phyloP scores from a whole-genome alignment of 2,329 filamentous ascomycete genomes.

The Didymella glomerata region DNA sequence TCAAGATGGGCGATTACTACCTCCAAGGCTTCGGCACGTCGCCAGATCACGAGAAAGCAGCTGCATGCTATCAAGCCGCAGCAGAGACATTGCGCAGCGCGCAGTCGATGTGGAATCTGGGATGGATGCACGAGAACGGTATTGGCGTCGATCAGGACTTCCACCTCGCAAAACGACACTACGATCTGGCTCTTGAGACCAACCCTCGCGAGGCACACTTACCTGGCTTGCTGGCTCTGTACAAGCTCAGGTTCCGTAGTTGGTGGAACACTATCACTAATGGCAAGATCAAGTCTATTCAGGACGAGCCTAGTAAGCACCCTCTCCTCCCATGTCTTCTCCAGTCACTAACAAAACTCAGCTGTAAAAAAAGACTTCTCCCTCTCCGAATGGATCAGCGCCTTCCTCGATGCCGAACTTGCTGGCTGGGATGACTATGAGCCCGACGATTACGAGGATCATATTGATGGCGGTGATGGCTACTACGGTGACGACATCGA shows the following conservation, averaged over 20 bases:
- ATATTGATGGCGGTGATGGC: slow-evolving; percentile 55
- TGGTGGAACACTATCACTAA: slow-evolving; percentile 95
- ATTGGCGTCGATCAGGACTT: slow-evolving; percentile 93
- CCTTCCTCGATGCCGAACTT: slow-evolving; percentile 74
- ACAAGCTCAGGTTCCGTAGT: slow-evolving; percentile 84
- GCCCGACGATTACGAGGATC: slow-evolving; percentile 56
- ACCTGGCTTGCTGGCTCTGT: slow-evolving; percentile 85
- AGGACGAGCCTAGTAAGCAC: slow-evolving; percentile 81
- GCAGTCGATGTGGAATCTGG: slow-evolving; percentile 95
- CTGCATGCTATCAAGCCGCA: slow-evolving; percentile 89
- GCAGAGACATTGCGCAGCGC: slow-evolving; percentile 91
- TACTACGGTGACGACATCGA: slow-evolving; percentile 72
- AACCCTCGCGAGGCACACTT: slow-evolving; percentile 88
- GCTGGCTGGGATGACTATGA: slow-evolving; percentile 67
- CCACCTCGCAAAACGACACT: slow-evolving; percentile 95
- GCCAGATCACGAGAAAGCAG: slow-evolving; percentile 81
- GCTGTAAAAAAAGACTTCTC: slow-evolving; percentile 77
- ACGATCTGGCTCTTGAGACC: slow-evolving; percentile 89
- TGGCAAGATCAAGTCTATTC: slow-evolving; percentile 90
- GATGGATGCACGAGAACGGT: slow-evolving; percentile 99
- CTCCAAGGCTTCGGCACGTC: slow-evolving; percentile 77
- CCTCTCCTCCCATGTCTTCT: background rate
- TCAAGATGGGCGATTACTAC: slow-evolving; percentile 99
- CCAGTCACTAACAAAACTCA: slow-evolving; percentile 46
- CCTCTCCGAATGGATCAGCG: slow-evolving; percentile 83